Evolutionary conservation across 106 monocot species (phyloP).

Genomic region (Platanthera zijinensis): DNA sequence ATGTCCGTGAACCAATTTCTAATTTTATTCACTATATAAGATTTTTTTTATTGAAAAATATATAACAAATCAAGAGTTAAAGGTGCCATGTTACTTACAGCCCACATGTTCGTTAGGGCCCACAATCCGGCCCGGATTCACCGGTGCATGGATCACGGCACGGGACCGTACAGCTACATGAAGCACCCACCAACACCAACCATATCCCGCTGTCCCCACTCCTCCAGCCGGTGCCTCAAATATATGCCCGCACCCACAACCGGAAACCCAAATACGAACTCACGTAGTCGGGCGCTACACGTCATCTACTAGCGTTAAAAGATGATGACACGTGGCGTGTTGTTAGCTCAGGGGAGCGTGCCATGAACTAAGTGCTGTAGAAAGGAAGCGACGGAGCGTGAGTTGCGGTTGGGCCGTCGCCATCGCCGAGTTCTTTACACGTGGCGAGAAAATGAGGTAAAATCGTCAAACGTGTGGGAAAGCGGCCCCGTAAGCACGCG

Average conservation of each 20-base stretch:
- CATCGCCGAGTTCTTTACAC: neutral
- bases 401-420: slow-evolving; percentile 10
- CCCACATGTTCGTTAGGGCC: neutral
- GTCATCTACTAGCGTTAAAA: neutral
- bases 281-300: neutral
- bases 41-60: no score
- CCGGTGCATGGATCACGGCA: neutral
- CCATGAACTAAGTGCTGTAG: neutral
- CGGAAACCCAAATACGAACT: neutral
- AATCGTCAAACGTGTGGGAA: neutral
- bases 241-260: neutral
- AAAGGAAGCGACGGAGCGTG: neutral
- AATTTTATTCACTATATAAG: no score
- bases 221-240: neutral
- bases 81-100: no score
- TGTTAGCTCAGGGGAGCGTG: neutral
- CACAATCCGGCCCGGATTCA: neutral
- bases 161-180: neutral
- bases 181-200: neutral
- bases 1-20: no score
- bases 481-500: neutral
- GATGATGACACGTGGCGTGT: neutral
- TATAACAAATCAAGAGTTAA: no score
- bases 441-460: neutral
- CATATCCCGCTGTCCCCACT: neutral